These are phyloP conservation scores for Hysterangium stoloniferum DNA, from an alignment of 768 basidiomycete species.

Conservation along the genomic window DNA sequence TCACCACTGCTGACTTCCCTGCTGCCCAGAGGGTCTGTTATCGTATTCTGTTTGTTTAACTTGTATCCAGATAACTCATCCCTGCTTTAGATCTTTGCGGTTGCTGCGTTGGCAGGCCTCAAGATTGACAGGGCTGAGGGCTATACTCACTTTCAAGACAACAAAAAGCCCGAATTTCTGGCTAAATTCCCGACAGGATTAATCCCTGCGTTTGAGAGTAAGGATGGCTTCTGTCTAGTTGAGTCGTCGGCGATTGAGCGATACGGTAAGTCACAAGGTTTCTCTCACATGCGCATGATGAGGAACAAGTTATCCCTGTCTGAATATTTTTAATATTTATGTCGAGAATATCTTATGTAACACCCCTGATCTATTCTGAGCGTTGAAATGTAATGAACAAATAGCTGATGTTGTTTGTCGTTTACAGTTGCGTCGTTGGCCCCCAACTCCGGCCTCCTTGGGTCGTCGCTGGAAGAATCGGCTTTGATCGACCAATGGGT, in stretches of 20 bases:
- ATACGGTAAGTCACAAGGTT: slow-evolving; percentile 61
- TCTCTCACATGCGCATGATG: slow-evolving; percentile 27
- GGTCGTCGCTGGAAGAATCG: slow-evolving; percentile 51
- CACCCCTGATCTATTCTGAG: slow-evolving; percentile 10
- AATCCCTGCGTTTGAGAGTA: slow-evolving; percentile 74
- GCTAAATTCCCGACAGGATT: slow-evolving; percentile 76
- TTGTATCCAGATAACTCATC: not conserved
- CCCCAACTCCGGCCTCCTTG: slow-evolving; percentile 74
- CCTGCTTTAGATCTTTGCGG: slow-evolving; percentile 38
- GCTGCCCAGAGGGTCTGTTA: slow-evolving; percentile 7
- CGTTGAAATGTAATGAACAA: not conserved
- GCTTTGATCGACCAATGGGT: slow-evolving; percentile 85
- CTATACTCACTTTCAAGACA: slow-evolving; percentile 57
- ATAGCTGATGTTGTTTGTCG: slow-evolving; percentile 18
- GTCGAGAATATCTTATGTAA: slow-evolving; percentile 46
- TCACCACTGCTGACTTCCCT: slow-evolving; percentile 3
- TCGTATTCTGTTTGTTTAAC: not conserved
- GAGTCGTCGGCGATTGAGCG: slow-evolving; percentile 78
- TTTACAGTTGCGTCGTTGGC: slow-evolving; percentile 62
- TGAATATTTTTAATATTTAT: slow-evolving; percentile 51
- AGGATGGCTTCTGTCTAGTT: slow-evolving; percentile 70
- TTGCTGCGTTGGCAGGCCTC: slow-evolving; percentile 52
- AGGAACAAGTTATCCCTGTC: slow-evolving; percentile 69
- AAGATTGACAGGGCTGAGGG: slow-evolving; percentile 43
- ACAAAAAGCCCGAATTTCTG: slow-evolving; percentile 62